A percentile compares a stretch with the other conserved stretches of the same genome.
Evolutionary conservation across 352 stramenopile species (phyloP).

Genomic region (Pythium phragmiticola): DNA sequence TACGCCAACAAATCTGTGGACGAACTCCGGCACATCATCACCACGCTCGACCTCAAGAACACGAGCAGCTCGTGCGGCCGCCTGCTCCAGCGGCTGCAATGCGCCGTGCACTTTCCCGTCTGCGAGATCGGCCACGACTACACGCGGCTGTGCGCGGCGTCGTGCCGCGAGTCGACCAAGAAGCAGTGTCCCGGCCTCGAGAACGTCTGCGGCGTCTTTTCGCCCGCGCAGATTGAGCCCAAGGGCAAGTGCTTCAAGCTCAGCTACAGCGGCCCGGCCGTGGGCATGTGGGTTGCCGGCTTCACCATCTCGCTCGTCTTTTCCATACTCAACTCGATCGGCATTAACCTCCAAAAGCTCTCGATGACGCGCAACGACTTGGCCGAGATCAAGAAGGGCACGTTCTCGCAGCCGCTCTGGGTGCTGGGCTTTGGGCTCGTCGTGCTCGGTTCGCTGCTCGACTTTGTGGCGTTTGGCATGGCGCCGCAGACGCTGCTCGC

Average conservation of each 20-base stretch:
- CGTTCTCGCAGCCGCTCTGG: slow-evolving; percentile 87
- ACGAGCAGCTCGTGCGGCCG: slow-evolving; percentile 53
- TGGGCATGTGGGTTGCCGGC: slow-evolving; percentile 85
- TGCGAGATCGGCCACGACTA: slow-evolving; percentile 78
- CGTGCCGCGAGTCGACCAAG: slow-evolving; percentile 57
- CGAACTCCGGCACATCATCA: slow-evolving; percentile 39
- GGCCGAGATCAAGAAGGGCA: slow-evolving; percentile 65
- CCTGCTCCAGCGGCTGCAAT: slow-evolving; percentile 63
- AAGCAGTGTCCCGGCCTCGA: slow-evolving; percentile 62
- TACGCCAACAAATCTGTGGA: slow-evolving; percentile 37
- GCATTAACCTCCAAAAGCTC: slow-evolving; percentile 92
- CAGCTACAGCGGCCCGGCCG: slow-evolving; percentile 57
- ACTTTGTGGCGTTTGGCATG: slow-evolving; percentile 92
- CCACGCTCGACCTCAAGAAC: slow-evolving; percentile 62
- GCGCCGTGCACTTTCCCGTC: slow-evolving; percentile 72
- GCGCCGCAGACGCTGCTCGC: slow-evolving; percentile 89
- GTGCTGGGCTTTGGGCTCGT: slow-evolving; percentile 86
- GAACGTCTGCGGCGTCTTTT: slow-evolving; percentile 52
- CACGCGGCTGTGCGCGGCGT: slow-evolving; percentile 59
- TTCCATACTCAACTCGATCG: slow-evolving; percentile 86
- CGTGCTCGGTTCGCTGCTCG: slow-evolving; percentile 77
- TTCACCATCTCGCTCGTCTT: slow-evolving; percentile 89
- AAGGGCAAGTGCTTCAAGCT: slow-evolving; percentile 85
- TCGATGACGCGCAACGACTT: slow-evolving; percentile 77
- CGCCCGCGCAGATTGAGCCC: slow-evolving; percentile 43